Conservation (phyloP, 2,329 filamentous ascomycete species). For the Beauveria asiatica region DNA sequence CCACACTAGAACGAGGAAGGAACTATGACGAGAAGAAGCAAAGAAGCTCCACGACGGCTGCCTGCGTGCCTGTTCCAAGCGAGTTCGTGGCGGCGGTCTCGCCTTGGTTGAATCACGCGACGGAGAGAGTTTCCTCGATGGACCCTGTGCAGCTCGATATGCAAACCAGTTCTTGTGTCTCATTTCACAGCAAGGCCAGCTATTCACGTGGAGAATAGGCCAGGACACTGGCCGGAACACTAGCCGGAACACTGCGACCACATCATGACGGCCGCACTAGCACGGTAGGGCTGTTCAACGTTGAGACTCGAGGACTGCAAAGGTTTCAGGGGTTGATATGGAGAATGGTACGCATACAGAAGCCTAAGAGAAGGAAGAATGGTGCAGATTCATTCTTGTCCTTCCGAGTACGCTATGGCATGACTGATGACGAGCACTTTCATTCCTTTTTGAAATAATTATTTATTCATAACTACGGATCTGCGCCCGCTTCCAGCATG, state of each 20-base stretch:
- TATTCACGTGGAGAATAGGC: no score
- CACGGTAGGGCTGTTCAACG: background rate
- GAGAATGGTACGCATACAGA: no score
- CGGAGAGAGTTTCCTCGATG: background rate
- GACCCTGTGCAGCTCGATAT: no score
- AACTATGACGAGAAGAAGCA: background rate
- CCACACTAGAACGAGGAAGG: no score
- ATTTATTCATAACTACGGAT: no score
- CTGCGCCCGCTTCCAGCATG: background rate
- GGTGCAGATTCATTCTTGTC: no score
- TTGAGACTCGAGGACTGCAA: background rate
- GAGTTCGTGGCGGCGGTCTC: background rate
- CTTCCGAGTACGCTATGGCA: no score
- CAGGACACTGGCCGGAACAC: background rate
- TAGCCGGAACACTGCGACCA: background rate
- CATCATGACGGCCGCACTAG: conserved; percentile 1
- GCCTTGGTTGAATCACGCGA: background rate
- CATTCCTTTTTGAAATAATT: background rate
- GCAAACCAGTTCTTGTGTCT: no score
- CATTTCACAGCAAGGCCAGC: background rate
- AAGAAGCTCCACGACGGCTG: background rate
- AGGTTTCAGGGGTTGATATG: no score
- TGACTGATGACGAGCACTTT: no score
- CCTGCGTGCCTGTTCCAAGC: no score
- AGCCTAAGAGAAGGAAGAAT: no score